Percentiles rank a stretch among this genome's conserved stretches.
Evolutionary conservation across 331 rosid species (phyloP).

Genomic region (Prunus yedoensis): DNA sequence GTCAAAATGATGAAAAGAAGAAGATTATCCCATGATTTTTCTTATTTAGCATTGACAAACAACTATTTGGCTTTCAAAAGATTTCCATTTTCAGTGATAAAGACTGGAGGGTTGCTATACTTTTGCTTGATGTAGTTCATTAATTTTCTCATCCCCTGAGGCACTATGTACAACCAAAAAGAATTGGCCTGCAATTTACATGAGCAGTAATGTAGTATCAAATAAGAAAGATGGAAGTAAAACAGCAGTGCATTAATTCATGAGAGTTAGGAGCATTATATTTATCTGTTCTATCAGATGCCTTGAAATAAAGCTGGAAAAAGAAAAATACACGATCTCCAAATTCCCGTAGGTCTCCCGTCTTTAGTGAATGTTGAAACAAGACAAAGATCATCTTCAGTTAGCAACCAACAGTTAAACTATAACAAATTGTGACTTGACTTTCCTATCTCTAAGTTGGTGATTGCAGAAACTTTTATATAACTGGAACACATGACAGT

Average conservation of each 20-base stretch:
- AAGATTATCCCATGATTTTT: background rate
- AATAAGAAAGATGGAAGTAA: background rate
- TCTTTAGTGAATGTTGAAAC: conserved; percentile 67
- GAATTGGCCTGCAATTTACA: conserved; percentile 71
- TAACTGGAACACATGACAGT: background rate
- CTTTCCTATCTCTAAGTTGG: background rate
- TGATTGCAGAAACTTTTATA: background rate
- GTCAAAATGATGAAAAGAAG: background rate
- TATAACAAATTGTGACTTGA: background rate
- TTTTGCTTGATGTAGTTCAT: conserved; percentile 80
- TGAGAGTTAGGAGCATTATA: too few relatives aligned
- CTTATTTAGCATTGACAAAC: too few relatives aligned
- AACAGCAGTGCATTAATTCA: background rate
- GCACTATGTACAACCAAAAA: conserved; percentile 88
- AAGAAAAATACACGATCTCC: conserved; percentile 56
- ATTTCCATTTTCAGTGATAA: conserved; percentile 93
- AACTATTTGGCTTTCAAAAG: background rate
- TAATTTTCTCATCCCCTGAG: conserved; percentile 76
- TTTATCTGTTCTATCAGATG: too few relatives aligned
- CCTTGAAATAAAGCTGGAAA: too few relatives aligned
- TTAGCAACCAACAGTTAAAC: background rate
- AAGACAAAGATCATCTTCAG: background rate
- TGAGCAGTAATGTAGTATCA: background rate
- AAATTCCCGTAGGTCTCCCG: conserved; percentile 49
- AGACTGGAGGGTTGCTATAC: conserved; percentile 75